Evolutionary conservation across 2,329 filamentous ascomycete species (phyloP), one percentile per base, ranked within the genome.

Genomic region (Aureobasidium sp.): DNA sequence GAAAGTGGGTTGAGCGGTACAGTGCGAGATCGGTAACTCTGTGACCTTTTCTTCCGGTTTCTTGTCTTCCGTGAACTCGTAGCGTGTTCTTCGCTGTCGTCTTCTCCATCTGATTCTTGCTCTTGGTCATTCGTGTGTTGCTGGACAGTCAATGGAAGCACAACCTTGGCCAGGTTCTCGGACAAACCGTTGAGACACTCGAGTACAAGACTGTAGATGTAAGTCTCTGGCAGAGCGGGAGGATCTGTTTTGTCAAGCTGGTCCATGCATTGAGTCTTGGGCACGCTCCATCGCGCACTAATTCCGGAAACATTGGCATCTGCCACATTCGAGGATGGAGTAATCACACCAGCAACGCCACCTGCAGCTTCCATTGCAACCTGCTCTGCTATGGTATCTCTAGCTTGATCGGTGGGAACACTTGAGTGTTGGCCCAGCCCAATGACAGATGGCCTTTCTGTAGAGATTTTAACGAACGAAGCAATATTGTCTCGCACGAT

Each of bases 221-320:
- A 99, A 0, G 94, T 96, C 64, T 97, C 93, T 0, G 94, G 94
- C 26, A 96, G 84, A 0, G 79, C 69, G 4, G 93, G 91, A 0
- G 93, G 83, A 52, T 96, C 92, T 0, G 86, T 84, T 73, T 97
- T 99, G 76, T 99, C 94, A 23, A 97, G 83, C 66, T 96, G 90
- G 68, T 99, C 94, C 64, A 97, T 90, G 70, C 91, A 96, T 5
- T 91, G 88, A 12, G 91, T 88, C 55, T 91, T 85, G 64, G 96
- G 84, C 13, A 87, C 84, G 73, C 94, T 99, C 91, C 91, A 97
- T 70, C 96, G 89, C 3, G 83, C 86, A 74, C 91, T 96, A 70
- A 99, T 92, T 9, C 91, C 91, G 53, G 79, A 77, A 0, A 84
- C 86, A 66, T 83, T 88, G 29, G 83, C 80, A 29, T 87, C 86